phyloP scores from a whole-genome alignment of 345 rosid genomes.

The Heritiera littoralis region DNA sequence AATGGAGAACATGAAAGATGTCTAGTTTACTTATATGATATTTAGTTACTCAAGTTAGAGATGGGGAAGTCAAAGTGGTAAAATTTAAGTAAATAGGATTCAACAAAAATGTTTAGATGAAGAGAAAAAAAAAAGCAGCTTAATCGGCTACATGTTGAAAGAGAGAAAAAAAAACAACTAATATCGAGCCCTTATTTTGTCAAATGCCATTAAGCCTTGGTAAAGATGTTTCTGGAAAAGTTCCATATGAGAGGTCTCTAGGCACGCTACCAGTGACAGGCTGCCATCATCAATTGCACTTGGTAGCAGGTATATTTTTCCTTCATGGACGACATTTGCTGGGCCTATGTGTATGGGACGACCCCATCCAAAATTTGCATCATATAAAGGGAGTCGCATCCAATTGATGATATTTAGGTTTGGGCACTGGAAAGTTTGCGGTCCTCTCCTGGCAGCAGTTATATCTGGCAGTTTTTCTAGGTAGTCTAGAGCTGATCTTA shows the following conservation, averaged over 20 bases:
- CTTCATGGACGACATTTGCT: no score
- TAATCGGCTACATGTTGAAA: no score
- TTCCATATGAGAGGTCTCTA: constrained; percentile 18
- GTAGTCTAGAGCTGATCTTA: constrained; percentile 49
- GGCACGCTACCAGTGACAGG: constrained; percentile 25
- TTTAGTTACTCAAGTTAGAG: no score
- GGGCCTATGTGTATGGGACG: constrained; percentile 22
- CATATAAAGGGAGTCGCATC: constrained; percentile 47
- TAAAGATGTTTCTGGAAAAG: constrained; percentile 25
- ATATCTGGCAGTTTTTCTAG: constrained; percentile 29
- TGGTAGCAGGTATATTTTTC: constrained; percentile 21
- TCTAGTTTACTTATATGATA: no score
- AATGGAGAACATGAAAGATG: no score
- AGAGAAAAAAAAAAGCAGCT: no score
- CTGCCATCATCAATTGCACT: constrained; percentile 47
- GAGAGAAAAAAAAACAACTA: background rate
- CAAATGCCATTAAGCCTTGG: background rate
- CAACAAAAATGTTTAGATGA: no score
- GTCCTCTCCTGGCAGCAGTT: constrained; percentile 25
- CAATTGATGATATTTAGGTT: constrained; percentile 56
- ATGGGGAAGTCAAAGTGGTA: no score
- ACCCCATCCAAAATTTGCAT: constrained; percentile 62
- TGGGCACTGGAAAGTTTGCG: constrained; percentile 46
- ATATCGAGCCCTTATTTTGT: constrained; percentile 4
- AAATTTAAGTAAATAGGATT: no score